These are phyloP conservation scores for Saccharomyces hybrid DNA, from an alignment of 1,139 yeast species.

Conservation along the genomic window DNA sequence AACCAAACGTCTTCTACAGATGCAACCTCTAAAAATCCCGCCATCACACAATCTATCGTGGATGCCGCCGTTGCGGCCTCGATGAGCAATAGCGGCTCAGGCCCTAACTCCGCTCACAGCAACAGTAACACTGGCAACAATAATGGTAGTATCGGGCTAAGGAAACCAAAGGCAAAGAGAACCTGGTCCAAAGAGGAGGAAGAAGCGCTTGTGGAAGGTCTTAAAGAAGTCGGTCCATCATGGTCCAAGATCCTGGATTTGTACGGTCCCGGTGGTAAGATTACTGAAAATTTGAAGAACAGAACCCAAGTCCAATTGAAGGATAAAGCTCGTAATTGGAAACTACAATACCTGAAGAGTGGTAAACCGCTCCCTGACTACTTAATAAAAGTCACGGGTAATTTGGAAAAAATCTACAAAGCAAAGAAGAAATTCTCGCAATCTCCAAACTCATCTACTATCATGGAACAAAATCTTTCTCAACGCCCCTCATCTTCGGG, in stretches of 20 bases:
- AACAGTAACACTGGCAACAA: not conserved
- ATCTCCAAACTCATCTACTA: not conserved
- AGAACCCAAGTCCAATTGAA: slow-evolving; percentile 86
- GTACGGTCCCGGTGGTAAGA: slow-evolving; percentile 87
- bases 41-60: slow-evolving; percentile 10
- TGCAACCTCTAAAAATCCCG: not conserved
- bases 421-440: slow-evolving; percentile 25
- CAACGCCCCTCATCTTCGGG: not conserved
- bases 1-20: not conserved
- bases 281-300: slow-evolving; percentile 75
- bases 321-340: slow-evolving; percentile 95
- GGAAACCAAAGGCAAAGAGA: slow-evolving; percentile 30
- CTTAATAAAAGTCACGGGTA: slow-evolving; percentile 80
- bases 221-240: slow-evolving; percentile 76
- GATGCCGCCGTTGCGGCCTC: slow-evolving; percentile 21
- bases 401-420: slow-evolving; percentile 49
- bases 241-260: slow-evolving; percentile 86
- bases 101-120: not conserved
- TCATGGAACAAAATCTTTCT: not conserved
- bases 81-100: slow-evolving; percentile 4
- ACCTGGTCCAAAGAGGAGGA: slow-evolving; percentile 92
- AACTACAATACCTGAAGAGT: slow-evolving; percentile 69
- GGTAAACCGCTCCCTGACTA: slow-evolving; percentile 71
- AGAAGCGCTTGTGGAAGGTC: slow-evolving; percentile 71
- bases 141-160: slow-evolving; percentile 4